Conservation (phyloP, 768 basidiomycete genomes). For the Russula sp. region DNA sequence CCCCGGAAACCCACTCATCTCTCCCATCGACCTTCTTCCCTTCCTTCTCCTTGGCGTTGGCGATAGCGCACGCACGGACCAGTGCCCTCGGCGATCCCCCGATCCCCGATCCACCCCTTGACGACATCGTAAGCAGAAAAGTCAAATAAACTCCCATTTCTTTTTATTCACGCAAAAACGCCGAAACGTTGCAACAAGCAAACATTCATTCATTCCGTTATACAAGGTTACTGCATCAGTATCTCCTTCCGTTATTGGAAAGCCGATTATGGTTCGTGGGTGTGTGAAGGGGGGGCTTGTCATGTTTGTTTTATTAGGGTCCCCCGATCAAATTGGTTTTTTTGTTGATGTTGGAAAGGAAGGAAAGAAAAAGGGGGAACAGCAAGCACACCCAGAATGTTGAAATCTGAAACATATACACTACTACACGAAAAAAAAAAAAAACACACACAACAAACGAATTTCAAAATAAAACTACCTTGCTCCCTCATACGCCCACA, state of each 20-base stretch:
- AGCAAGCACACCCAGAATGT: no score
- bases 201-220: no score
- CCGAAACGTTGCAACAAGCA: no score
- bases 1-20: not conserved
- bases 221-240: no score
- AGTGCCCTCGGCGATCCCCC: slow-evolving; percentile 4
- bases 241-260: no score
- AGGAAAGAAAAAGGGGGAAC: not conserved
- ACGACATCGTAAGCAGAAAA: slow-evolving; percentile 1
- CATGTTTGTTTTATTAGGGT: no score
- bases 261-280: no score
- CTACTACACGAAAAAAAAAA: not conserved
- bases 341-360: not conserved
- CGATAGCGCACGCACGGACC: slow-evolving; percentile 9
- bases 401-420: not conserved
- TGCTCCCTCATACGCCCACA: not conserved
- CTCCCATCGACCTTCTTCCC: not conserved
- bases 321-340: no score
- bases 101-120: not conserved
- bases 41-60: not conserved
- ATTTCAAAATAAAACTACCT: not conserved
- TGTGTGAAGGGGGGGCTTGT: no score
- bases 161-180: not conserved
- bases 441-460: not conserved
- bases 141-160: slow-evolving; percentile 11